Evolutionary conservation across 495 filamentous ascomycete species (phyloP).

Genomic region (Aspergillus haitiensis): DNA sequence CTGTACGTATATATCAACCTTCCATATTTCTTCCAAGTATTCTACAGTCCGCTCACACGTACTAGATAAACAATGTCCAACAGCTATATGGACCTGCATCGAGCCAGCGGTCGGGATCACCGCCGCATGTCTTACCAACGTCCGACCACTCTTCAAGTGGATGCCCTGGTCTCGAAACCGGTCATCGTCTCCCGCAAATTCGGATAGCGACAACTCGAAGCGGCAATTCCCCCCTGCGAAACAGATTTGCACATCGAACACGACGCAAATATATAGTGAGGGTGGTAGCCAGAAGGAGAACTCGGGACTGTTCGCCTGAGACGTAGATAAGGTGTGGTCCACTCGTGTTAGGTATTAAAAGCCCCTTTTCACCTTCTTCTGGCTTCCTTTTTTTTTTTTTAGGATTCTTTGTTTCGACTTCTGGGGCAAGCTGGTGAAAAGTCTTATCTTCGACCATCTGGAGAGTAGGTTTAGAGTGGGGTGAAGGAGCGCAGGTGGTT

Average conservation of each 20-base stretch:
- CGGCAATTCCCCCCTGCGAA: not conserved
- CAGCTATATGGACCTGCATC: slow-evolving; percentile 38
- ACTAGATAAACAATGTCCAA: slow-evolving; percentile 32
- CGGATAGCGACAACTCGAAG: not conserved
- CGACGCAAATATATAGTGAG: not conserved
- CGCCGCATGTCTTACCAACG: slow-evolving; percentile 32
- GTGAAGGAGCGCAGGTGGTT: too few relatives aligned
- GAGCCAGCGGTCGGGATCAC: slow-evolving; percentile 36
- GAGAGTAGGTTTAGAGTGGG: too few relatives aligned
- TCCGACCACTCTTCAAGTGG: slow-evolving; percentile 30
- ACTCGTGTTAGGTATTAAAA: too few relatives aligned
- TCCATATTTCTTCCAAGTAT: not conserved
- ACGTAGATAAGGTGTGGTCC: too few relatives aligned
- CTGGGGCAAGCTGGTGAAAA: too few relatives aligned
- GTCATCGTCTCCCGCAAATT: not conserved
- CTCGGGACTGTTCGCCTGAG: not conserved
- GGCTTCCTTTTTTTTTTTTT: too few relatives aligned
- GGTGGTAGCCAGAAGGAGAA: not conserved
- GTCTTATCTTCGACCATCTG: too few relatives aligned
- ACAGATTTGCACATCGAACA: not conserved
- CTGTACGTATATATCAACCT: slow-evolving; percentile 20
- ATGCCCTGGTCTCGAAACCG: not conserved
- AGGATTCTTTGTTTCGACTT: too few relatives aligned
- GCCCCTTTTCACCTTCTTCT: too few relatives aligned
- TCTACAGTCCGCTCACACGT: not conserved